A percentile compares a stretch with the other conserved stretches of the same genome.
These are phyloP conservation scores for Saccharomycopsis synnaedendra DNA, from an alignment of 805 yeast genomes.

Conservation along the genomic window DNA sequence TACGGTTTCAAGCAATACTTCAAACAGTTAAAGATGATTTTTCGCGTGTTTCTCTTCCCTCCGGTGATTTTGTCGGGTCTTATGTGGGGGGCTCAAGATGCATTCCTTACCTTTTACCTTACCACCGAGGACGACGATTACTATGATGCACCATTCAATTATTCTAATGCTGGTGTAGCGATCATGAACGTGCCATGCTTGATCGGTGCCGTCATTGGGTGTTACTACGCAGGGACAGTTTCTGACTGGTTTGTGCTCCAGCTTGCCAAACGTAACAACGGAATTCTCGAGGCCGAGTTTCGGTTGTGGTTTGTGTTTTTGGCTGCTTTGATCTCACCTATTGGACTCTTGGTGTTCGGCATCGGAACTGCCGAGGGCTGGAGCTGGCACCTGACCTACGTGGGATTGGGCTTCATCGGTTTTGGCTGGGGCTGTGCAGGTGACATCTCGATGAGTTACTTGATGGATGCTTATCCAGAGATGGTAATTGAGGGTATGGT, in stretches of 20 bases:
- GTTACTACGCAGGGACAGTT: constrained; percentile 49
- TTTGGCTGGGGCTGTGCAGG: constrained; percentile 64
- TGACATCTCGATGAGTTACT: constrained; percentile 55
- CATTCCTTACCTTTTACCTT: constrained; percentile 61
- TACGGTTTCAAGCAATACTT: constrained; percentile 56
- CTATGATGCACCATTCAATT: constrained; percentile 56
- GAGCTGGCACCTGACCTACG: constrained; percentile 43
- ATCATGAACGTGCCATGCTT: constrained; percentile 64
- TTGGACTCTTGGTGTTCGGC: constrained; percentile 55
- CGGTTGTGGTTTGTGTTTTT: constrained; percentile 46
- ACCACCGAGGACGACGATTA: constrained; percentile 63
- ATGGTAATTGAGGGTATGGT: constrained; percentile 64
- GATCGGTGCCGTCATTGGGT: constrained; percentile 56
- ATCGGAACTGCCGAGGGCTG: constrained; percentile 48
- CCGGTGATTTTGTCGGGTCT: constrained; percentile 55
- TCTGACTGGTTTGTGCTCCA: constrained; percentile 51
- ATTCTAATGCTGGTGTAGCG: constrained; percentile 56
- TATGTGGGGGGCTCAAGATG: constrained; percentile 78
- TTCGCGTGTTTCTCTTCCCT: constrained; percentile 51
- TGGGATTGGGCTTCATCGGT: constrained; percentile 55
- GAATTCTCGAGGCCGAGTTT: constrained; percentile 55
- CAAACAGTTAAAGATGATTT: constrained; percentile 35
- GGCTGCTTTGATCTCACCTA: constrained; percentile 47
- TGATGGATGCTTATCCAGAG: constrained; percentile 61
- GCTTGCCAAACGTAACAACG: constrained; percentile 49